These are phyloP conservation scores for Exserohilum rostratum DNA, from an alignment of 2,329 filamentous ascomycete genomes.

Conservation along the genomic window DNA sequence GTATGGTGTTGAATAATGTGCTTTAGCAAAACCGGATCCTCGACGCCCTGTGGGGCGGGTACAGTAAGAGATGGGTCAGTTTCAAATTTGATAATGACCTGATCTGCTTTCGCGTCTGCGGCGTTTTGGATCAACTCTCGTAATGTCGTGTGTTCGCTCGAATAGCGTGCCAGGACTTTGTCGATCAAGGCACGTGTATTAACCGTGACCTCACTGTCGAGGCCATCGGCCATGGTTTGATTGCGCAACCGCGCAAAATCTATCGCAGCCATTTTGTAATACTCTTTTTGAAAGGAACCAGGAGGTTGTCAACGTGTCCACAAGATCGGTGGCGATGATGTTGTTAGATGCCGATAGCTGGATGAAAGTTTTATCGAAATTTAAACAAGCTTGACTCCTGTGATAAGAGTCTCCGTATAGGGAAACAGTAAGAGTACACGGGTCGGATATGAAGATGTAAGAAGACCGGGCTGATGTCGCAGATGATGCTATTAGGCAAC, in stretches of 20 bases:
- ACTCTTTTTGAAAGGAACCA: background rate
- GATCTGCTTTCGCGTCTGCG: constrained; percentile 92
- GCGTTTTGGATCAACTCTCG: constrained; percentile 97
- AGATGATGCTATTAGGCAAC: constrained; percentile 2
- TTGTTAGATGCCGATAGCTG: background rate
- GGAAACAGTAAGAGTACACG: background rate
- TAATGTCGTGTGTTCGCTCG: constrained; percentile 86
- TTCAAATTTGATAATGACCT: constrained; percentile 90
- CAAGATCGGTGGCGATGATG: background rate
- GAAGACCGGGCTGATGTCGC: background rate
- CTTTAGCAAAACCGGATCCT: constrained; percentile 75
- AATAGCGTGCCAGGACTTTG: constrained; percentile 95
- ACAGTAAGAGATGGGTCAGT: constrained; percentile 82
- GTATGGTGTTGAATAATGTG: constrained; percentile 87
- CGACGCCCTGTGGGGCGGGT: constrained; percentile 69
- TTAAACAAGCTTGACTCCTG: background rate
- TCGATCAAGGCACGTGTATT: constrained; percentile 97
- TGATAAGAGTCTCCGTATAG: background rate
- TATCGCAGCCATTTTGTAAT: constrained; percentile 43
- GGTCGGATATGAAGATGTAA: background rate
- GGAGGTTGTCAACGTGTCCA: background rate
- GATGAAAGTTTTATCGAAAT: background rate
- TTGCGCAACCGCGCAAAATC: constrained; percentile 76
- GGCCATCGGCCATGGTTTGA: constrained; percentile 84
- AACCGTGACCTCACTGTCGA: constrained; percentile 97